These are phyloP conservation scores for Candida krabiensis DNA, from an alignment of 805 yeast genomes.

Conservation along the genomic window DNA sequence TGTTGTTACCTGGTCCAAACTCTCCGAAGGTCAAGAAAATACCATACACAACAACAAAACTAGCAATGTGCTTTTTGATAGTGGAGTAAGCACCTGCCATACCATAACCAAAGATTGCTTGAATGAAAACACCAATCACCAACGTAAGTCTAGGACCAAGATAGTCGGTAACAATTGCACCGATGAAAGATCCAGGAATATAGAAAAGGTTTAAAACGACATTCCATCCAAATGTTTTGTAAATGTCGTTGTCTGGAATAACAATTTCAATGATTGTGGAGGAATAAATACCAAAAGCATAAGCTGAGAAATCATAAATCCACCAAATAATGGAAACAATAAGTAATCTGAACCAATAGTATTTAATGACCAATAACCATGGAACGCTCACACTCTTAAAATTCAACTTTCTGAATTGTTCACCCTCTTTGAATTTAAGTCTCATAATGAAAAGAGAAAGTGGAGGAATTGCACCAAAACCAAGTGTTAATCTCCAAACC, in stretches of 20 bases:
- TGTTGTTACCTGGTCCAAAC: conserved; percentile 92
- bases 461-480: conserved; percentile 90
- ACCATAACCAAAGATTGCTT: conserved; percentile 77
- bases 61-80: conserved; percentile 65
- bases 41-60: conserved; percentile 84
- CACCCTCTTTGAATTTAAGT: conserved; percentile 71
- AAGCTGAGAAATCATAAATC: conserved; percentile 83
- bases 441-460: conserved; percentile 74
- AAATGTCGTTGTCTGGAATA: conserved; percentile 60
- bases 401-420: conserved; percentile 65
- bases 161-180: conserved; percentile 84
- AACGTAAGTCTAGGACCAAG: conserved; percentile 88
- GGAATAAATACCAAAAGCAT: conserved; percentile 86
- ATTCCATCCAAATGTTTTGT: conserved; percentile 88
- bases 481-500: conserved; percentile 91
- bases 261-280: conserved; percentile 62
- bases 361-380: conserved; percentile 65
- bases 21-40: conserved; percentile 86
- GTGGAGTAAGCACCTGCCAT: conserved; percentile 71
- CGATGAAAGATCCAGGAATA: conserved; percentile 85
- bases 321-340: conserved; percentile 85
- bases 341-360: conserved; percentile 77
- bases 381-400: conserved; percentile 69
- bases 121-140: conserved; percentile 63
- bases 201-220: conserved; percentile 85